These are phyloP conservation scores for Collybiopsis confluens DNA, from an alignment of 768 basidiomycete genomes.

Conservation along the genomic window DNA sequence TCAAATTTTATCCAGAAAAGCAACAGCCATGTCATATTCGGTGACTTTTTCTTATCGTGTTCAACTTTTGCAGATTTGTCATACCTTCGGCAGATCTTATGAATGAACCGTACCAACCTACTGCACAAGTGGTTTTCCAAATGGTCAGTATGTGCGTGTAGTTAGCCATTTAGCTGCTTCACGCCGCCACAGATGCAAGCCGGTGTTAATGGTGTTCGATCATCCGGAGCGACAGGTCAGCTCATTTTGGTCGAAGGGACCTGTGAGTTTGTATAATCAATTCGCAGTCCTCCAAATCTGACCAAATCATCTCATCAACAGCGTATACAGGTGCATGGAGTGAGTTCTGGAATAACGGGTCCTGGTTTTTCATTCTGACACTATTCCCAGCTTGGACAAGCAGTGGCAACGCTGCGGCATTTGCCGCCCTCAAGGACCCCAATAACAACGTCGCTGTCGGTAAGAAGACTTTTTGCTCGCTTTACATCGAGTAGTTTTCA, in stretches of 20 bases:
- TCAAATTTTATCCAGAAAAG: conserved; percentile 14
- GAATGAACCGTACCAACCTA: conserved; percentile 63
- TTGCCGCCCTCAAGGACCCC: conserved; percentile 50
- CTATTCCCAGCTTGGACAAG: conserved; percentile 42
- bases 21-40: conserved; percentile 55
- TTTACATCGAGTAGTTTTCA: neutral
- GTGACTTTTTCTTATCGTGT: conserved; percentile 17
- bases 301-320: conserved; percentile 24
- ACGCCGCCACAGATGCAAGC: conserved; percentile 46
- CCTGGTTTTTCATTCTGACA: neutral
- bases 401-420: conserved; percentile 53
- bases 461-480: conserved; percentile 20
- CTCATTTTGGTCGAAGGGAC: conserved; percentile 46
- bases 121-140: conserved; percentile 39
- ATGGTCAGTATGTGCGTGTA: conserved; percentile 27
- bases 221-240: conserved; percentile 56
- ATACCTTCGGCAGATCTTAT: conserved; percentile 33
- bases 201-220: conserved; percentile 61
- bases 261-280: conserved; percentile 19
- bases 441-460: conserved; percentile 59
- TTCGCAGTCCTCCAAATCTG: neutral
- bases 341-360: conserved; percentile 16
- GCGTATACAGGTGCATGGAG: conserved; percentile 62
- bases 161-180: neutral
- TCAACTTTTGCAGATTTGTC: neutral